phyloP scores from a whole-genome alignment of 2,329 filamentous ascomycete species.

The Cytospora mali region DNA sequence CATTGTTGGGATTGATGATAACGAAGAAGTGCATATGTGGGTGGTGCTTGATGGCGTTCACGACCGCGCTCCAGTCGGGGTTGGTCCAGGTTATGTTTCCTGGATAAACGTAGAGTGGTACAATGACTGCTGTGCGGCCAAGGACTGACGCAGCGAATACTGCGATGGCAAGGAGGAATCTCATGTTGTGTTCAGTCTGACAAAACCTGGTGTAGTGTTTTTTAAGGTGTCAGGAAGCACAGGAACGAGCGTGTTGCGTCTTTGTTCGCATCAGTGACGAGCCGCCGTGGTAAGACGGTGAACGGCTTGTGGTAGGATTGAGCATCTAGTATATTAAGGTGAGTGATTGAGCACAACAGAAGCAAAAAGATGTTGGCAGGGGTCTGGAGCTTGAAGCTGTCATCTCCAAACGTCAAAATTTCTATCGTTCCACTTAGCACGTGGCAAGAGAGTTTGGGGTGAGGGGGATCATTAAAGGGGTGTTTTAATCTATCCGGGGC shows the following conservation, averaged over 20 bases:
- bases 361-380: background rate
- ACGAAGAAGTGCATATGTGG: slow-evolving; percentile 28
- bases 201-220: background rate
- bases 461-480: background rate
- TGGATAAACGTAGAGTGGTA: slow-evolving; percentile 28
- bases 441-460: background rate
- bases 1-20: slow-evolving; percentile 29
- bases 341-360: background rate
- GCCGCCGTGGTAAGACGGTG: no score
- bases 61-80: slow-evolving; percentile 25
- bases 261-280: background rate
- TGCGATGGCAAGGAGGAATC: slow-evolving; percentile 11
- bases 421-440: background rate
- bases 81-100: slow-evolving; percentile 27
- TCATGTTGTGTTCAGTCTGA: slow-evolving; percentile 13
- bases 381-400: background rate
- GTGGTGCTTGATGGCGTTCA: slow-evolving; percentile 26
- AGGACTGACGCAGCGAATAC: slow-evolving; percentile 19
- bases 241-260: background rate
- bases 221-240: background rate
- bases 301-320: no score
- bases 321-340: no score
- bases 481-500: background rate
- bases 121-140: slow-evolving; percentile 24
- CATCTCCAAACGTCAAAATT: background rate